Evolutionary conservation across 768 basidiomycete genomes (phyloP), one percentile per base, ranked within the genome.

Genomic region (Leccinum pellstonianum): DNA sequence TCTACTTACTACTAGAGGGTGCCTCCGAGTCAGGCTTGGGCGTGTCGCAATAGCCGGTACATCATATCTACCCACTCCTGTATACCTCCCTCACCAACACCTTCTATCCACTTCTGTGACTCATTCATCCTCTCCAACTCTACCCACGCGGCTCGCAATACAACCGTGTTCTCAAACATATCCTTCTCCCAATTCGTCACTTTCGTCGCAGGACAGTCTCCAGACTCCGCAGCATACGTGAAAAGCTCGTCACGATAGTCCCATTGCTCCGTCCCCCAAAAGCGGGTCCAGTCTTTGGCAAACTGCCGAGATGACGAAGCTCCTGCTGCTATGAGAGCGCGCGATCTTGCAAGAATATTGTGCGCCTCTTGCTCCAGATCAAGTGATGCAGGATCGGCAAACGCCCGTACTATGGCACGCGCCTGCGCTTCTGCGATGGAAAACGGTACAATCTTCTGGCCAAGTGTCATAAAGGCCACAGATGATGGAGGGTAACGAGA

Each of bases 351-450:
- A 27, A 83, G 66, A 56, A 88, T 71, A n/a, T 75, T 80, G 25
- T 74, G 72, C 0, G 77, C 75, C 66, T 88, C 88, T 33, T 72
- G 66, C 3, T 75, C 71, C 33, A 69, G 57, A 61, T 90, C 80
- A 7, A 91, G 72, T 21, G 78, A 71, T 25, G 70, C 69, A 1
- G 83, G 85, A 55, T 84, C 64, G 14, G 76, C 75, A 60, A 90
- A 88, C 0, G 80, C 83, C 23, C 78, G 77, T 21, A 86, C 70
- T 7, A 84, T 79, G 3, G 85, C 87, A 0, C 81, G 82, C 1
- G 87, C 87, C 73, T 96, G 95, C 0, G 83, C 84, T 72, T 97
- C 92, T 52, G 87, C 78, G 0, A 93, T 67, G 1, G 91, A 92
- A 59, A 95, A 82, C 3, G 93, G 94, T 0, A 80, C 80, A 27